A percentile compares a stretch with the other conserved stretches of the same genome.
Conservation (phyloP, 2,329 filamentous ascomycete species). For the Hypoxylon sp. region DNA sequence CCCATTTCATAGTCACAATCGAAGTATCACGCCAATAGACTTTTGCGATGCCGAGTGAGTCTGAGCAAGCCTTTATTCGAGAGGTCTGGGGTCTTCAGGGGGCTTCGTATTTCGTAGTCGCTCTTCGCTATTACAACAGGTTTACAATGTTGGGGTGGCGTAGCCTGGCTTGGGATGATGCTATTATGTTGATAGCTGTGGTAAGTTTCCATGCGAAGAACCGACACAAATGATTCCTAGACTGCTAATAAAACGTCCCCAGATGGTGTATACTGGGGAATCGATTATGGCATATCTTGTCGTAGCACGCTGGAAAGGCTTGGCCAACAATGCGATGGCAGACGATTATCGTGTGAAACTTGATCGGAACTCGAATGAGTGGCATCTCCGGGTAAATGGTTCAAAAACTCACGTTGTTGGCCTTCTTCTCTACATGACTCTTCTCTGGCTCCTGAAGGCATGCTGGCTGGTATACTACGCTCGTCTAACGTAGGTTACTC, state of each 20-base stretch:
- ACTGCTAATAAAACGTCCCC: too few species aligned
- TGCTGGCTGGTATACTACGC: slow-evolving; percentile 42
- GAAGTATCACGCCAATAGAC: neutral
- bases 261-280: slow-evolving; percentile 40
- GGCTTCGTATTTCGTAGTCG: slow-evolving; percentile 35
- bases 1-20: too few species aligned
- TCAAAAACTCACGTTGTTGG: slow-evolving; percentile 41
- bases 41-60: slow-evolving; percentile 18
- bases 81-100: slow-evolving; percentile 43
- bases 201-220: too few species aligned
- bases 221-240: too few species aligned
- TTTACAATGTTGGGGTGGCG: slow-evolving; percentile 33
- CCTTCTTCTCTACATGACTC: slow-evolving; percentile 39
- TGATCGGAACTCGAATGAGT: slow-evolving; percentile 31
- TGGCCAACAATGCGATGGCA: slow-evolving; percentile 42
- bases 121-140: slow-evolving; percentile 38
- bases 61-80: slow-evolving; percentile 32
- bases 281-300: slow-evolving; percentile 41
- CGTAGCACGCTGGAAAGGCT: slow-evolving; percentile 39
- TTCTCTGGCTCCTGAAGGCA: slow-evolving; percentile 41
- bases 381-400: slow-evolving; percentile 34
- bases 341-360: slow-evolving; percentile 34
- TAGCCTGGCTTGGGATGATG: slow-evolving; percentile 37
- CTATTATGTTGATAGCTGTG: slow-evolving; percentile 36
- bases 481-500: slow-evolving; percentile 37